Conservation (phyloP, 768 basidiomycete genomes). For the Kwoniella heveanensis region DNA sequence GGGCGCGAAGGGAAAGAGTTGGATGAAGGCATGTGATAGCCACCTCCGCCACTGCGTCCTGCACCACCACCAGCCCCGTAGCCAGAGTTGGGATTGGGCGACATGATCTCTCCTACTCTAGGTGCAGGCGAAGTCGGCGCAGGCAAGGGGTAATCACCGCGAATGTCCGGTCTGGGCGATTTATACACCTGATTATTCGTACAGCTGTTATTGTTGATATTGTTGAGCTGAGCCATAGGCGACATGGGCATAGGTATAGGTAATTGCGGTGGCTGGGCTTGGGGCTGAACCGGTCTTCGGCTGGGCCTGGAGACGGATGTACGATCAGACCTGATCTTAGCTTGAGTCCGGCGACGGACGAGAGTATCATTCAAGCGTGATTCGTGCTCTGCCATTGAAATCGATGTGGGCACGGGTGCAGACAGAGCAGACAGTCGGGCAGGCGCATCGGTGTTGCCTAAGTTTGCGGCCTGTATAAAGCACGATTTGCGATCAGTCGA, state of each 20-base stretch:
- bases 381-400: conserved; percentile 81
- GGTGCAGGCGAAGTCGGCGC: conserved; percentile 14
- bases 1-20: conserved; percentile 17
- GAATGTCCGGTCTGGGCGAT: neutral
- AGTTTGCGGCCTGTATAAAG: conserved; percentile 65
- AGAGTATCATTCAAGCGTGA: conserved; percentile 74
- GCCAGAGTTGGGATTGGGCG: conserved; percentile 13
- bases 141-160: neutral
- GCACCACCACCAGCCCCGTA: neutral
- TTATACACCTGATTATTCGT: neutral
- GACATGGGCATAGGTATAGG: conserved; percentile 12
- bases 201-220: neutral
- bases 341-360: conserved; percentile 74
- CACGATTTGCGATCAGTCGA: neutral
- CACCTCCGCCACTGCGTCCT: neutral
- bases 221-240: neutral
- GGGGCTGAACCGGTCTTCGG: conserved; percentile 2
- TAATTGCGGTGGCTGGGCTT: neutral
- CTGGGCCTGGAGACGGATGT: conserved; percentile 63
- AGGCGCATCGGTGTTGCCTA: conserved; percentile 78
- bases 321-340: conserved; percentile 68
- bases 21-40: conserved; percentile 8
- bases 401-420: conserved; percentile 64
- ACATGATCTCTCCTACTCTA: conserved; percentile 33
- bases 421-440: conserved; percentile 72